Conservation (phyloP, 257 asterid species). For the Capsicum chinense region DNA sequence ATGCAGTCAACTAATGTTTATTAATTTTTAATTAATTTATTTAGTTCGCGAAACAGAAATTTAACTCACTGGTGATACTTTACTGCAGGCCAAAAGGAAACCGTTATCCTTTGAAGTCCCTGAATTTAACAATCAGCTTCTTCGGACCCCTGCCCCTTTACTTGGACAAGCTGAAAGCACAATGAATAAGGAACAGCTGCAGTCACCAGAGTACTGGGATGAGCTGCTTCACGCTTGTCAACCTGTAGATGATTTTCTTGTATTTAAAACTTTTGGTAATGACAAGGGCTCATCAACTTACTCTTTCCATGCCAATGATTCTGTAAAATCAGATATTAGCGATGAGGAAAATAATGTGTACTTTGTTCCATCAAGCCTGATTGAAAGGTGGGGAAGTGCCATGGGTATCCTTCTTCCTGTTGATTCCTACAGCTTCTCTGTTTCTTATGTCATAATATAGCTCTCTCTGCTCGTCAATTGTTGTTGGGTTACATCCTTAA, state of each 20-base stretch:
- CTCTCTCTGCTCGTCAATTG: constrained; percentile 29
- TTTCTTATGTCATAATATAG: constrained; percentile 24
- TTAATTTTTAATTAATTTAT: not conserved
- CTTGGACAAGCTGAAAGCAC: constrained; percentile 46
- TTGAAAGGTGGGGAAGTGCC: constrained; percentile 93
- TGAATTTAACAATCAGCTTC: constrained; percentile 57
- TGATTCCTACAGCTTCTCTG: constrained; percentile 4
- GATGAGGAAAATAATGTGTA: constrained; percentile 51
- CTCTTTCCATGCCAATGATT: constrained; percentile 32
- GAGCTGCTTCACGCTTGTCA: constrained; percentile 58
- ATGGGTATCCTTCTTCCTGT: constrained; percentile 76
- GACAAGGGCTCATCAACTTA: constrained; percentile 44
- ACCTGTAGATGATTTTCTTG: constrained; percentile 74
- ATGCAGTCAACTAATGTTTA: not conserved
- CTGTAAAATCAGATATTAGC: constrained; percentile 42
- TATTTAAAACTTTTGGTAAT: constrained; percentile 40
- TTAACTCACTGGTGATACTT: constrained; percentile 24
- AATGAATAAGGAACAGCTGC: constrained; percentile 44
- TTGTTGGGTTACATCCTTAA: constrained; percentile 25
- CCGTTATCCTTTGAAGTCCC: constrained; percentile 60
- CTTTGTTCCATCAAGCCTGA: constrained; percentile 70
- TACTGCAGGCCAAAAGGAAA: constrained; percentile 79
- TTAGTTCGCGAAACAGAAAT: not conserved
- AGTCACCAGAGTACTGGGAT: constrained; percentile 47
- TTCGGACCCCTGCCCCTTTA: constrained; percentile 62